Evolutionary conservation across 163 green algal species (phyloP), one percentile per base, ranked within the genome.

Genomic region (Chloromonas sp.): DNA sequence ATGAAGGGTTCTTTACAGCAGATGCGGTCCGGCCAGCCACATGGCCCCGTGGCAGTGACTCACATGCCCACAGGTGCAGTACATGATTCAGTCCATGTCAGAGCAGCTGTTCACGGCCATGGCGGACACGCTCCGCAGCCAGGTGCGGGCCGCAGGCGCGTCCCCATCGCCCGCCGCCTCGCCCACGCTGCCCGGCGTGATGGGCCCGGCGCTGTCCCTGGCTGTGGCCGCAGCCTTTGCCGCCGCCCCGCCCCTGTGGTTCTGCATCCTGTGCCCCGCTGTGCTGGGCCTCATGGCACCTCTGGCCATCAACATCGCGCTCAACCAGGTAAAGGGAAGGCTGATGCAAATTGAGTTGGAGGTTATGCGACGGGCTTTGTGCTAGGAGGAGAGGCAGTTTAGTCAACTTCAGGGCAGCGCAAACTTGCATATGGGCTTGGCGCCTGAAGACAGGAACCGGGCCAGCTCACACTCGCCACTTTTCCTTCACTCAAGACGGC

Each of bases 261-360:
- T 92, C 82, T 96, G 93, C 88, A 86, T 96, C 0, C 85, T 89
- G 2, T 96, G 92, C 84, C 90, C 91, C 14, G 82, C 86, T 0
- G 84, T 91, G 71, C 84, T 95, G 71, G 93, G 93, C 14, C 89
- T 96, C 85, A 82, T 92, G 85, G 88, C 91, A 2, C 93, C 93
- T 0, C 86, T 95, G 71, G n/a, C 90, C 36, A 92, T 96, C 86
- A 96, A 95, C 84, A 13, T 87, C 36, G 62, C 60, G 0, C 82
- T 90, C n/a, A 89, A 89, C 84, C 84, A 89, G 84, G 80, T 87
- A n/a, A 3, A 8, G 66, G 3, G 66, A 74, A 74, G n/a, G n/a
- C n/a, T 58, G 79, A 71, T 1, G 58, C 1, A 8, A 14, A 2
- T 13, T 71, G n/a, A 36, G 71, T 78, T 80, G 14, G 59, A 0